Percentiles rank a stretch among this genome's conserved stretches.
phyloP scores from a whole-genome alignment of 768 basidiomycete genomes.

The Gelatoporia subvermispora region DNA sequence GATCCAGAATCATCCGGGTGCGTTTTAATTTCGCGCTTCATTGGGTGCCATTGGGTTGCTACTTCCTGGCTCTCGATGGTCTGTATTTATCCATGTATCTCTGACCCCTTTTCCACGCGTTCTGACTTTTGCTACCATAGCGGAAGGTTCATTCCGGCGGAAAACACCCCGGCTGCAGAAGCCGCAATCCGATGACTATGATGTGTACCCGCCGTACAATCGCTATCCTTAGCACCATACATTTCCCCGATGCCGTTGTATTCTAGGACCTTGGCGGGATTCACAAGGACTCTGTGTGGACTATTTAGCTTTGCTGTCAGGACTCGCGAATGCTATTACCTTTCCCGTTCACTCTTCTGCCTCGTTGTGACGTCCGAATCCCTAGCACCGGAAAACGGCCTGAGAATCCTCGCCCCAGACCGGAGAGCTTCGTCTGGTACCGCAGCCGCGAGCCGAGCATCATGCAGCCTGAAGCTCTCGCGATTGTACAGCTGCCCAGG shows the following conservation, averaged over 20 bases:
- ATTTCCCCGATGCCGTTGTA: neutral
- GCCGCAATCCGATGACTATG: conserved; percentile 16
- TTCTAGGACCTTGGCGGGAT: neutral
- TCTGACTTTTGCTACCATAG: conserved; percentile 20
- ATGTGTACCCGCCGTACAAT: conserved; percentile 5
- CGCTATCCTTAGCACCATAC: neutral
- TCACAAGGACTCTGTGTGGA: conserved; percentile 4
- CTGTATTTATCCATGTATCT: conserved; percentile 16
- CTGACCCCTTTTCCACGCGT: neutral
- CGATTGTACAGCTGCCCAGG: conserved; percentile 20
- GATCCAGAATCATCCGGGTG: conserved; percentile 45
- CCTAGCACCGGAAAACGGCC: no score
- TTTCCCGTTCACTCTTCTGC: neutral
- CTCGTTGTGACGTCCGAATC: no score
- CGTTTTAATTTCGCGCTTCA: conserved; percentile 25
- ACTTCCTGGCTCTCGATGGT: conserved; percentile 23
- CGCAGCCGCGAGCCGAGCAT: no score
- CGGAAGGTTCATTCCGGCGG: conserved; percentile 39
- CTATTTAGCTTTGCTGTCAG: neutral
- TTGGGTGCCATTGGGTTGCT: conserved; percentile 12
- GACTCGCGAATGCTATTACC: neutral
- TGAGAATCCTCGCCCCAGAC: no score
- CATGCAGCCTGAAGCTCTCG: no score
- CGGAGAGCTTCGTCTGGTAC: no score
- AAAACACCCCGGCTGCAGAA: conserved; percentile 35